These are phyloP conservation scores for Phoenix roebelenii DNA, from an alignment of 176 grass and related monocot species.

Conservation along the genomic window DNA sequence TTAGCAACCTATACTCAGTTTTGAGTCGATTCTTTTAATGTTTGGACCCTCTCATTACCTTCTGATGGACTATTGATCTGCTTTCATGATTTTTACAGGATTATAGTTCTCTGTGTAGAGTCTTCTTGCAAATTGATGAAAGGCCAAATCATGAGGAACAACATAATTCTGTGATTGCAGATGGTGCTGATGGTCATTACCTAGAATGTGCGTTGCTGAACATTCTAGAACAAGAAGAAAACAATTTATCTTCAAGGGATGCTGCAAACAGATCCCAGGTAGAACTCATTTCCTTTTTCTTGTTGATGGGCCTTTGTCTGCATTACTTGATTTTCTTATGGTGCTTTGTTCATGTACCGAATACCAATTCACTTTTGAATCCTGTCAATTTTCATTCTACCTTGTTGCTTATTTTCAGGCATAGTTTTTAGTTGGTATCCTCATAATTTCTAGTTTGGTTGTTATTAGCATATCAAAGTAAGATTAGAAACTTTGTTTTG, in stretches of 20 bases:
- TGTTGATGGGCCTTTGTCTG: not conserved
- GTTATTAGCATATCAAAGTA: too few species aligned
- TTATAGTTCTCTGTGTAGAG: conserved; percentile 48
- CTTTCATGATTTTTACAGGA: conserved; percentile 28
- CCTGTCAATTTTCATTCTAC: too few species aligned
- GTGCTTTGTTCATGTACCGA: too few species aligned
- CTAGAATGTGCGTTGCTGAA: conserved; percentile 19
- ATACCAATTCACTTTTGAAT: too few species aligned
- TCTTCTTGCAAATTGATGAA: conserved; percentile 28
- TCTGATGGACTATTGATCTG: conserved; percentile 8
- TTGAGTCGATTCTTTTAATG: not conserved
- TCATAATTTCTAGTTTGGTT: too few species aligned
- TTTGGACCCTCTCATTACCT: not conserved
- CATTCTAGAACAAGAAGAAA: conserved; percentile 25
- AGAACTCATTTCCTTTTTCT: conserved; percentile 4
- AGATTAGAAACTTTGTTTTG: too few species aligned
- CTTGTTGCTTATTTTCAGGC: too few species aligned
- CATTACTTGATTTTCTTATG: not conserved
- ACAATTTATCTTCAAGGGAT: conserved; percentile 2
- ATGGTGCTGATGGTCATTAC: conserved; percentile 13
- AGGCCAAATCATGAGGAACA: conserved; percentile 13
- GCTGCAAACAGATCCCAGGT: conserved; percentile 21
- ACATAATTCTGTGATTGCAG: conserved; percentile 15
- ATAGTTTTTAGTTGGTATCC: too few species aligned
- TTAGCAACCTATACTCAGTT: too few species aligned